Evolutionary conservation across 768 basidiomycete genomes (phyloP).

Genomic region (Zangia roseola): DNA sequence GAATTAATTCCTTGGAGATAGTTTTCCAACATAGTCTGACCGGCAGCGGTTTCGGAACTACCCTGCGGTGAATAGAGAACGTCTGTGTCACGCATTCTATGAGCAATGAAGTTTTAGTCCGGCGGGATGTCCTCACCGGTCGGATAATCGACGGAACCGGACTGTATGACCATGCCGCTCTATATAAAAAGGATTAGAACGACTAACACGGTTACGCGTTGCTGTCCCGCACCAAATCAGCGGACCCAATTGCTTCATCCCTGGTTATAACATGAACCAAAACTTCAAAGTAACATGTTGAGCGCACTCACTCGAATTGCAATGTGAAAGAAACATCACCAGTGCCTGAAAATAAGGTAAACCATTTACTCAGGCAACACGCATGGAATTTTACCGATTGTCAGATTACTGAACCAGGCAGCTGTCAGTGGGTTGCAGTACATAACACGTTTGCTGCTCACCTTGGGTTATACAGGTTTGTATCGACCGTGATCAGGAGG

Average conservation of each 20-base stretch:
- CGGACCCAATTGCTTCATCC: constrained; percentile 54
- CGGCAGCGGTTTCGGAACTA: constrained; percentile 46
- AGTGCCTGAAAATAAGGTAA: constrained; percentile 49
- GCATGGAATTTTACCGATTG: constrained; percentile 28
- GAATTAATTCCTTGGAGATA: constrained; percentile 65
- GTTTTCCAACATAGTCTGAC: constrained; percentile 58
- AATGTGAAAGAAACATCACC: constrained; percentile 65
- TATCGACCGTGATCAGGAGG: constrained; percentile 65
- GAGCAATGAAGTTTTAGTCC: not conserved
- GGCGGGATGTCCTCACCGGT: constrained; percentile 39
- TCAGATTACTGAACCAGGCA: constrained; percentile 31
- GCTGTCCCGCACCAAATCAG: constrained; percentile 45
- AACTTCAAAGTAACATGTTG: not conserved
- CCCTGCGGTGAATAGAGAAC: constrained; percentile 64
- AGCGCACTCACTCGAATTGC: constrained; percentile 47
- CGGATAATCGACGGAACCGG: constrained; percentile 55
- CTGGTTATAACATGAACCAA: constrained; percentile 28
- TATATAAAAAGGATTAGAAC: constrained; percentile 21
- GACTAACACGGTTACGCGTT: not conserved
- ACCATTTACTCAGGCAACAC: constrained; percentile 11
- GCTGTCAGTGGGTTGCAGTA: constrained; percentile 1
- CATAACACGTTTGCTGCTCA: constrained; percentile 19
- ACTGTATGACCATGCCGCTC: constrained; percentile 55
- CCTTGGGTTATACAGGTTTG: constrained; percentile 66
- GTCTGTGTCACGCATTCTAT: constrained; percentile 33